These are phyloP conservation scores for Plasmodium adleri DNA, from an alignment of 169 alveolate species.

Conservation along the genomic window DNA sequence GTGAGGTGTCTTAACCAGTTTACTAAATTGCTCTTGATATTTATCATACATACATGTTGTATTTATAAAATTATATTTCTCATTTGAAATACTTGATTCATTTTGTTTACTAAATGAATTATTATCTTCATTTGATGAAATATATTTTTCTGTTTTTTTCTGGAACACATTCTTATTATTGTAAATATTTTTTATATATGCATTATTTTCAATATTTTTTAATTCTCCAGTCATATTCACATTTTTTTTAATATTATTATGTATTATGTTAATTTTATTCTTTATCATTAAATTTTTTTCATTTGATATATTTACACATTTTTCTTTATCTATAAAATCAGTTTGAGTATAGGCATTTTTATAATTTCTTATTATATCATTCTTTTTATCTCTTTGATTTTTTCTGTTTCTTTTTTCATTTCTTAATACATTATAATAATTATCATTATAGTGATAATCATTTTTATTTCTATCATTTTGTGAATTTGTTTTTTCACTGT, in stretches of 20 bases:
- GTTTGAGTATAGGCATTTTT: too few species aligned
- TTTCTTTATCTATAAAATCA: too few species aligned
- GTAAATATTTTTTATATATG: not conserved
- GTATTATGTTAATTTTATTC: not conserved
- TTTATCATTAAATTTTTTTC: not conserved
- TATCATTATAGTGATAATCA: too few species aligned
- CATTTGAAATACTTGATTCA: not conserved
- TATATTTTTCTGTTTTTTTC: not conserved
- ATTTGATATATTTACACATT: not conserved
- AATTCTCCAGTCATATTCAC: too few species aligned
- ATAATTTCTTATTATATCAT: too few species aligned
- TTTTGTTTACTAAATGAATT: too few species aligned
- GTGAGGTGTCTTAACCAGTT: not conserved
- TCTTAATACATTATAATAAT: too few species aligned
- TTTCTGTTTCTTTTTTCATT: too few species aligned
- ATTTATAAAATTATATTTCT: not conserved
- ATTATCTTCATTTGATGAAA: not conserved
- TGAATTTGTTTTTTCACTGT: too few species aligned
- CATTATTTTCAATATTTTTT: not conserved
- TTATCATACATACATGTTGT: not conserved
- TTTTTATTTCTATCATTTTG: too few species aligned
- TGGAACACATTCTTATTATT: not conserved
- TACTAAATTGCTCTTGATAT: slow-evolving; percentile 4
- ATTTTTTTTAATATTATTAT: not conserved
- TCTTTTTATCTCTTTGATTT: too few species aligned